Evolutionary conservation across 495 filamentous ascomycete genomes (phyloP).

Genomic region (Xylaria telfairii): DNA sequence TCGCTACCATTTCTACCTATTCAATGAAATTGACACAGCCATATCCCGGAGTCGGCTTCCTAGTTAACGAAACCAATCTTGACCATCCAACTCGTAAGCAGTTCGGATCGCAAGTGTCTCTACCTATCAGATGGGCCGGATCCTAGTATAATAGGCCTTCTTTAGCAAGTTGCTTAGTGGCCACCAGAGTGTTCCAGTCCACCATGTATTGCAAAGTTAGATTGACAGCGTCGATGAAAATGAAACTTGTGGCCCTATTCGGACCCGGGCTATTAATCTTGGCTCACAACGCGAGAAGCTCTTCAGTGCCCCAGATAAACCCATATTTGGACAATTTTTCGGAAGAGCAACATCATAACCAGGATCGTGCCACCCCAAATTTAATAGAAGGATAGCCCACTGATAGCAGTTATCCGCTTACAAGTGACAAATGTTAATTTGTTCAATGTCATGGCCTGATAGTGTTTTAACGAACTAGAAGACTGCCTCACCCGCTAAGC

Average conservation of each 20-base stretch:
- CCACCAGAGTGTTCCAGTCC: not conserved
- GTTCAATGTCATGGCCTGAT: no score
- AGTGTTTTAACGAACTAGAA: no score
- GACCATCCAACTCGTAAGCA: not conserved
- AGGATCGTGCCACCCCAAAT: constrained; percentile 1
- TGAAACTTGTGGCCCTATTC: not conserved
- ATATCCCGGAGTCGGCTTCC: not conserved
- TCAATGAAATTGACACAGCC: not conserved
- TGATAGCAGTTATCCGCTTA: no score
- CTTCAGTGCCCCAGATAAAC: not conserved
- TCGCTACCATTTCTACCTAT: not conserved
- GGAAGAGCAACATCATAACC: not conserved
- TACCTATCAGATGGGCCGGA: not conserved
- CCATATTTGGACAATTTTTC: not conserved
- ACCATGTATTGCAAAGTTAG: not conserved
- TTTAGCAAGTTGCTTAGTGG: not conserved
- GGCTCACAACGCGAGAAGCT: constrained; percentile 9
- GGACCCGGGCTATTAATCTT: not conserved
- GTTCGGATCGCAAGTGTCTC: not conserved
- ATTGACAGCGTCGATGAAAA: not conserved
- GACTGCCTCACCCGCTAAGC: no score
- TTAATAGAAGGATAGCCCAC: no score
- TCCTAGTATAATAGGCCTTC: not conserved
- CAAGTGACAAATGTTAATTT: no score
- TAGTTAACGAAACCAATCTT: not conserved